A percentile compares a stretch with the other conserved stretches of the same genome.
Evolutionary conservation across 495 filamentous ascomycete genomes (phyloP).

Genomic region (Penicillium lagena): DNA sequence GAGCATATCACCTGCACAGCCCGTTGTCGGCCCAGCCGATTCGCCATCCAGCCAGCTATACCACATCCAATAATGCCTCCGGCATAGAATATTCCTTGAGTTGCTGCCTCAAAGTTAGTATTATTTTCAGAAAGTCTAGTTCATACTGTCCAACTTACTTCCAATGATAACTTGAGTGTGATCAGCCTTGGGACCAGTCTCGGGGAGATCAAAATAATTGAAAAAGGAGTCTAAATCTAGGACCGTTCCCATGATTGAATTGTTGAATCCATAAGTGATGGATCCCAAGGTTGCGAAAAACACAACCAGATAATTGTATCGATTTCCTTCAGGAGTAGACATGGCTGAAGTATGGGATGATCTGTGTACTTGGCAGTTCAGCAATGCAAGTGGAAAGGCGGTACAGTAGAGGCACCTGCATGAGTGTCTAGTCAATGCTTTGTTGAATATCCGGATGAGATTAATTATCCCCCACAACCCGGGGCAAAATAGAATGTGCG

Average conservation of each 20-base stretch:
- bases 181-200: neutral
- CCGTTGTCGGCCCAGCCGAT: neutral
- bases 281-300: slow-evolving; percentile 11
- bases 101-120: neutral
- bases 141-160: neutral
- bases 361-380: no score
- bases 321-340: no score
- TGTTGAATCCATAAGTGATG: slow-evolving; percentile 14
- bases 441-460: no score
- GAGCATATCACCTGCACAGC: neutral
- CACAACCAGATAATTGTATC: slow-evolving; percentile 8
- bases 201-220: slow-evolving; percentile 6
- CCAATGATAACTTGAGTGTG: neutral
- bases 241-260: slow-evolving; percentile 8
- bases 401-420: no score
- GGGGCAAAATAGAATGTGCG: no score
- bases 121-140: neutral
- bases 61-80: neutral
- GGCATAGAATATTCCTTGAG: neutral
- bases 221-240: slow-evolving; percentile 10
- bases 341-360: no score
- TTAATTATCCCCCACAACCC: no score
- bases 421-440: no score
- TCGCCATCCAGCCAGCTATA: neutral
- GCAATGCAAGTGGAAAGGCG: no score